Evolutionary conservation across 2,329 filamentous ascomycete species (phyloP).

Genomic region (Leptographium procerum): DNA sequence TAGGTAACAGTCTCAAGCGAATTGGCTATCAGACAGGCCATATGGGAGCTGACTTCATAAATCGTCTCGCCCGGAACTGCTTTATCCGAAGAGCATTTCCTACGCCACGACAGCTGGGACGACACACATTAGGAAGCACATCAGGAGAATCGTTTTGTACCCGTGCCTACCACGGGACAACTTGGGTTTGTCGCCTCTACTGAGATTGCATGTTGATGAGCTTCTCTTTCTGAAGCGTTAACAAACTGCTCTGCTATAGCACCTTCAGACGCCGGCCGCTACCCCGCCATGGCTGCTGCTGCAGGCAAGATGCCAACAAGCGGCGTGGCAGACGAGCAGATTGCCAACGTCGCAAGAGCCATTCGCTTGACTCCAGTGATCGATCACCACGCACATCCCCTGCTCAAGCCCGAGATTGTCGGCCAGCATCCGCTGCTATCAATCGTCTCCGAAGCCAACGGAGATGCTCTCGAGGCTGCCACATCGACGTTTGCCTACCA

Average conservation of each 20-base stretch:
- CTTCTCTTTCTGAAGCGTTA: neutral
- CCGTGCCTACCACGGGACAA: too few relatives aligned
- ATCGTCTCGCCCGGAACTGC: too few relatives aligned
- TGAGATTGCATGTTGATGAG: neutral
- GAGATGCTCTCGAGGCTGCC: constrained; percentile 52
- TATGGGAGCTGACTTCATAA: neutral
- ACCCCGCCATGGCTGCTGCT: neutral
- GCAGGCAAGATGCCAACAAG: neutral
- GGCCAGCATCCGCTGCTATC: constrained; percentile 39
- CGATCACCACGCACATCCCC: constrained; percentile 62
- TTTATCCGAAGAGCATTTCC: neutral
- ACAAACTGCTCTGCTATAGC: neutral
- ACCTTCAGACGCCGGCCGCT: neutral
- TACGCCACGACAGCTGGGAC: neutral
- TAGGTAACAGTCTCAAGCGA: neutral
- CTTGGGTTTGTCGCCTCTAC: neutral
- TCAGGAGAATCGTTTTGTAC: too few relatives aligned
- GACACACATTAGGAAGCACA: too few relatives aligned
- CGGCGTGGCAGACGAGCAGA: constrained; percentile 10
- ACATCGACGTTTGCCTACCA: constrained; percentile 55
- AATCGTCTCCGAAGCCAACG: constrained; percentile 63
- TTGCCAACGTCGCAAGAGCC: constrained; percentile 23
- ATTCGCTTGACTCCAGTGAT: constrained; percentile 52
- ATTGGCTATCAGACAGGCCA: neutral
- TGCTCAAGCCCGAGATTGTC: constrained; percentile 42